Evolutionary conservation across 2,329 filamentous ascomycete genomes (phyloP).

Genomic region (Elsinoe arachidis): DNA sequence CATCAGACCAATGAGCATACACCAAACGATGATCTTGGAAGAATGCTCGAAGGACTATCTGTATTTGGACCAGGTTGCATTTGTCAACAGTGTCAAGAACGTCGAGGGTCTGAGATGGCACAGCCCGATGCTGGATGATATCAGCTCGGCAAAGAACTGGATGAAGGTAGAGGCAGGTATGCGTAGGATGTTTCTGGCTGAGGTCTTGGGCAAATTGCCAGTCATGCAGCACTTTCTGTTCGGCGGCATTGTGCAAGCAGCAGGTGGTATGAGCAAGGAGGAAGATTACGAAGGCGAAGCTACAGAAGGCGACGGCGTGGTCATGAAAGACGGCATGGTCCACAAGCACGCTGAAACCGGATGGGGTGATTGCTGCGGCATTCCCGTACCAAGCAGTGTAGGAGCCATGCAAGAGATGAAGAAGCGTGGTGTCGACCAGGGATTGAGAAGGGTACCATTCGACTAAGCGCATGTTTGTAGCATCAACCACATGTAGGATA

Average conservation of each 20-base stretch:
- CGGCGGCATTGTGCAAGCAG: slow-evolving; percentile 72
- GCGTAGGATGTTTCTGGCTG: slow-evolving; percentile 91
- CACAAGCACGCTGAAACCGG: slow-evolving; percentile 48
- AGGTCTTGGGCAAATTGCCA: slow-evolving; percentile 85
- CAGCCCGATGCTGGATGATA: slow-evolving; percentile 96
- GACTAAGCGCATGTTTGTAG: slow-evolving; percentile 44
- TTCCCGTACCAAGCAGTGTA: slow-evolving; percentile 89
- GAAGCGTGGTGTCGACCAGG: slow-evolving; percentile 58
- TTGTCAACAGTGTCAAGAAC: slow-evolving; percentile 94
- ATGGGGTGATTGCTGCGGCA: slow-evolving; percentile 97
- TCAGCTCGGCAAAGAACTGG: slow-evolving; percentile 84
- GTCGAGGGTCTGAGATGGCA: slow-evolving; percentile 94
- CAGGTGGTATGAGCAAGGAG: slow-evolving; percentile 68
- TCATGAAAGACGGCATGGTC: slow-evolving; percentile 56
- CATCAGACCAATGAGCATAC: slow-evolving; percentile 54
- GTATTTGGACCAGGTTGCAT: slow-evolving; percentile 85
- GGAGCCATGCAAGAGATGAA: slow-evolving; percentile 83
- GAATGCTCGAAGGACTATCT: slow-evolving; percentile 76
- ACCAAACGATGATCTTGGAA: slow-evolving; percentile 79
- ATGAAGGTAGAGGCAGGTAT: slow-evolving; percentile 88
- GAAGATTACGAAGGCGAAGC: slow-evolving; percentile 44
- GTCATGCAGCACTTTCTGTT: slow-evolving; percentile 99
- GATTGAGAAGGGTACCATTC: slow-evolving; percentile 69
- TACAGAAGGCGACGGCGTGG: slow-evolving; percentile 49
- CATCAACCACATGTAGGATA: background rate